Base-by-base conservation (phyloP, 495 filamentous ascomycete genomes). In the Hypoxylon fragiforme region DNA sequence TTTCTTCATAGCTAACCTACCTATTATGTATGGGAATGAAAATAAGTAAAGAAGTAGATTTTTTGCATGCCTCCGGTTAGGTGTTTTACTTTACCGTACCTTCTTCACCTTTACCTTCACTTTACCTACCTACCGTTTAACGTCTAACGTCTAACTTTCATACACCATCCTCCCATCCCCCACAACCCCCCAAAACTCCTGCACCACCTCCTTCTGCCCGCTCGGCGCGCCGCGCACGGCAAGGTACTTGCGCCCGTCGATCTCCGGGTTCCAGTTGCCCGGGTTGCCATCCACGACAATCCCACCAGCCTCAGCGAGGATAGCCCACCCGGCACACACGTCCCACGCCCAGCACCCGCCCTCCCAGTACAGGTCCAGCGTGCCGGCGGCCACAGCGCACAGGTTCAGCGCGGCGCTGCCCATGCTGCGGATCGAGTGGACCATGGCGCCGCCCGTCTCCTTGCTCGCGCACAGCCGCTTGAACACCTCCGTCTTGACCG, bases 291-390 rank as follows among this genome's bases (percentile, higher is more conserved):
- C 81, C 2, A 81, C 89, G 67, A 96, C 83, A 30, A 85, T 78
- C 1, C 92, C 92, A 0, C 92, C 92, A 0, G 91, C 89, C 71
- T 97, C 92, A 15, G 73, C 76, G 13, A 97, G 72, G 58, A 97
- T 88, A 22, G 91, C 85, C 92, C 92, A 96, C 0, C 85, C 92
- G 6, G 92, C 92, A 59, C 86, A 88, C 9, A 96, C 90, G 73
- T 97, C 92, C 92, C 92, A 96, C 20, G 88, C 89, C 87, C 90
- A 96, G 67, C 88, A 92, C 6, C 92, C 92, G 11, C 89, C 90
- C 64, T 97, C 92, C 92, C 92, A 97, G 60, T 95, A 96, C 22
- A 85, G 44, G 72, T 97, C 92, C 22, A 94, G 56, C 59, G 83
- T 81, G 1, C 92, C 92, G 1, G 81, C 78, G 12, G 92, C 92